A percentile compares a stretch with the other conserved stretches of the same genome.
phyloP scores from a whole-genome alignment of 129 eudicot genomes.

The Apium graveolens region DNA sequence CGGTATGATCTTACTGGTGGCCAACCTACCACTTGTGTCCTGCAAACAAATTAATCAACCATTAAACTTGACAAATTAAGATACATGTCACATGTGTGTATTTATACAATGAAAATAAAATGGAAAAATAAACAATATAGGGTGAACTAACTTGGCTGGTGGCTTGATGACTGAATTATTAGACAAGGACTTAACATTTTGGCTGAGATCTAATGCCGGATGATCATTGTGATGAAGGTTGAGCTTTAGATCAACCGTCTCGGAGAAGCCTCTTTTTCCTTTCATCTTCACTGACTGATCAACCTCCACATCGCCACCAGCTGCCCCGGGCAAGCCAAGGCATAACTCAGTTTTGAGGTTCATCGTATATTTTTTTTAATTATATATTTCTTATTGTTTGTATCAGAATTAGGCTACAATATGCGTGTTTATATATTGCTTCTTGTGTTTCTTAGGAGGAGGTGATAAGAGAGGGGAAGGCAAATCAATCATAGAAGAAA shows the following conservation, averaged over 20 bases:
- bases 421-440: background rate
- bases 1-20: constrained; percentile 88
- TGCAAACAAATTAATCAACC: constrained; percentile 1
- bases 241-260: constrained; percentile 88
- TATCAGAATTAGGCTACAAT: background rate
- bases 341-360: constrained; percentile 20
- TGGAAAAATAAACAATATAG: background rate
- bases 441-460: background rate
- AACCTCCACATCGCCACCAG: background rate
- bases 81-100: too few relatives aligned
- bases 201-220: constrained; percentile 34
- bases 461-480: background rate
- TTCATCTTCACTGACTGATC: constrained; percentile 24
- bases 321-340: constrained; percentile 18
- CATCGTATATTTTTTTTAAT: constrained; percentile 10
- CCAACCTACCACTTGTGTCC: constrained; percentile 98
- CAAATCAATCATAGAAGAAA: background rate
- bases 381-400: background rate
- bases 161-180: constrained; percentile 64
- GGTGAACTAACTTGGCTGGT: constrained; percentile 66
- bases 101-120: background rate
- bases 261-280: constrained; percentile 75
- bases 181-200: constrained; percentile 14
- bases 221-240: constrained; percentile 39
- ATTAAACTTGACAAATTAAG: too few relatives aligned